Conservation (phyloP, 176 grass and related monocot genomes). For the Cymbopogon citratus region DNA sequence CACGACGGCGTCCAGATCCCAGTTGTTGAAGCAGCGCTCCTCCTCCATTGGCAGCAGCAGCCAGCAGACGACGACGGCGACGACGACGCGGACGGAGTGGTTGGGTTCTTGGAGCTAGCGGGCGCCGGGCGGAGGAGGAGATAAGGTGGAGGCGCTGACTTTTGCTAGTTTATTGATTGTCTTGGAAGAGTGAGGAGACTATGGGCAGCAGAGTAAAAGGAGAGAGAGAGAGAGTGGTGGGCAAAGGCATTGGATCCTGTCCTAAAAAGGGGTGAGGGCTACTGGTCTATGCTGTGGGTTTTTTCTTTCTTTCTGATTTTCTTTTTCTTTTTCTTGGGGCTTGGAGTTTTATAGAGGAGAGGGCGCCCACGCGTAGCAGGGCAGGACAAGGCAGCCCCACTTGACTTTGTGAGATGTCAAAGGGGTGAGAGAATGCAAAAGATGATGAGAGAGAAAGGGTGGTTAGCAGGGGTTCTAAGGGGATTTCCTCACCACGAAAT, state of each 20-base stretch:
- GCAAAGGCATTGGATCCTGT: constrained; percentile 47
- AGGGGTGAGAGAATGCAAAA: constrained; percentile 24
- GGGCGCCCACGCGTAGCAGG: no score
- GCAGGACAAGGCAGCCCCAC: background rate
- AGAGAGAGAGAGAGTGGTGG: constrained; percentile 28
- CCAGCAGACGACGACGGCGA: background rate
- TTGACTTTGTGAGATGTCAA: constrained; percentile 50
- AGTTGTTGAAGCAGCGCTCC: constrained; percentile 51
- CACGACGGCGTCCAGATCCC: constrained; percentile 82
- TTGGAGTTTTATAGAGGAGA: constrained; percentile 7
- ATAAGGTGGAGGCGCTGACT: constrained; percentile 71
- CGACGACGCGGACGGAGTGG: background rate
- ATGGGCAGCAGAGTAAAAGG: constrained; percentile 16
- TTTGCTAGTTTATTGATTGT: constrained; percentile 39
- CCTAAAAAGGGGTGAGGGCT: constrained; percentile 30
- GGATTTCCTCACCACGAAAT: background rate
- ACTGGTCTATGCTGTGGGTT: constrained; percentile 14
- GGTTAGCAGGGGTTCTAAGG: background rate
- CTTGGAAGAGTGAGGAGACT: constrained; percentile 21
- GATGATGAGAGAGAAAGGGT: background rate
- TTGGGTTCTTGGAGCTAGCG: background rate
- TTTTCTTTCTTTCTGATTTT: background rate
- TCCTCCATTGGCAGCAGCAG: constrained; percentile 26
- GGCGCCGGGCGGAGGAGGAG: background rate
- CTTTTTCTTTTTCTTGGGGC: constrained; percentile 12